phyloP scores from a whole-genome alignment of 805 yeast species.

The Jamesozyma gamospora region DNA sequence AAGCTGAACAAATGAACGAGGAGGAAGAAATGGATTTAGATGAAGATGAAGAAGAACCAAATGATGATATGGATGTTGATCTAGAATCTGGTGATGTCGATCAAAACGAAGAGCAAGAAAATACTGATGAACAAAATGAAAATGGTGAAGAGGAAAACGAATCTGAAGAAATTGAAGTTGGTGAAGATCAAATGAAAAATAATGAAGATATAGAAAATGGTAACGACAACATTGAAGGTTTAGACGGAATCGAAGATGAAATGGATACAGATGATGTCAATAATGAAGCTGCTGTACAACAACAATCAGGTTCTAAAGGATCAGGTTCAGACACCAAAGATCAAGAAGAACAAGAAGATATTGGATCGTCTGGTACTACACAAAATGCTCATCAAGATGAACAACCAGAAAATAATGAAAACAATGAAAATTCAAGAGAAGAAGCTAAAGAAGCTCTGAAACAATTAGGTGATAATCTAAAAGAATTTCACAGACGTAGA shows the following conservation, averaged over 20 bases:
- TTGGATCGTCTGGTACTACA: slow-evolving; percentile 58
- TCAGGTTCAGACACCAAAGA: slow-evolving; percentile 50
- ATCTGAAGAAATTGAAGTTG: slow-evolving; percentile 26
- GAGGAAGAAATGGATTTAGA: slow-evolving; percentile 14
- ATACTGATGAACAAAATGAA: slow-evolving; percentile 33
- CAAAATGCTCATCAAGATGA: slow-evolving; percentile 36
- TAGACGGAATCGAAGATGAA: slow-evolving; percentile 41
- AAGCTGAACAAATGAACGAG: slow-evolving; percentile 19
- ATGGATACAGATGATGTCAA: slow-evolving; percentile 40
- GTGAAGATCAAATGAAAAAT: slow-evolving; percentile 21
- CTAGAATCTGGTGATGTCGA: slow-evolving; percentile 27
- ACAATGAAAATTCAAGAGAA: slow-evolving; percentile 48
- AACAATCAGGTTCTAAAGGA: slow-evolving; percentile 50
- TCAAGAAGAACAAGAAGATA: slow-evolving; percentile 48
- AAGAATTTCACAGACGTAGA: slow-evolving; percentile 83
- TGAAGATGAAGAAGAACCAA: slow-evolving; percentile 27
- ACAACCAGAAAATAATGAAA: slow-evolving; percentile 32
- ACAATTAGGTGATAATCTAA: slow-evolving; percentile 83
- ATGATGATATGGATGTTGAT: slow-evolving; percentile 26
- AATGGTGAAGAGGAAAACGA: slow-evolving; percentile 21
- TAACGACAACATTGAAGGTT: slow-evolving; percentile 42
- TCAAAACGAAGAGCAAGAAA: slow-evolving; percentile 30
- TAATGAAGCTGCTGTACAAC: slow-evolving; percentile 49
- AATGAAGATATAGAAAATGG: slow-evolving; percentile 31
- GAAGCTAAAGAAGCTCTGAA: slow-evolving; percentile 68